phyloP scores from a whole-genome alignment of 768 basidiomycete genomes.

The Suillus subalutaceus region DNA sequence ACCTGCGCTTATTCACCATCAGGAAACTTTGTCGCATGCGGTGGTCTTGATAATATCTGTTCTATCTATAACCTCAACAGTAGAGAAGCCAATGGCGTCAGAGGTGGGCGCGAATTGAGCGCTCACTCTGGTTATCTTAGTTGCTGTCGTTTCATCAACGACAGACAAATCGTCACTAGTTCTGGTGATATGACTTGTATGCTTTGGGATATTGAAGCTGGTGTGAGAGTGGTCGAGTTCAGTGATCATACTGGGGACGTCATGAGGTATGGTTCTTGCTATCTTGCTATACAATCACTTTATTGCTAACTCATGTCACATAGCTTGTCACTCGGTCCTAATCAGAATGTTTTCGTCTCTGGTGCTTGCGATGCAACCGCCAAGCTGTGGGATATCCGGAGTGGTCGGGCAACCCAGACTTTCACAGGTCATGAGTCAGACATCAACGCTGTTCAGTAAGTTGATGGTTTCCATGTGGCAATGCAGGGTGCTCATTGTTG shows the following conservation, averaged over 20 bases:
- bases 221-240: constrained; percentile 97
- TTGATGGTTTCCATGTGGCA: constrained; percentile 23
- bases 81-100: constrained; percentile 70
- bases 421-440: constrained; percentile 99
- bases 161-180: constrained; percentile 96
- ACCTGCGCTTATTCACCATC: constrained; percentile 98
- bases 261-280: constrained; percentile 74
- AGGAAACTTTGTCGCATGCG: constrained; percentile 97
- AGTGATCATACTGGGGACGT: constrained; percentile 99
- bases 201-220: constrained; percentile 99
- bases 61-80: constrained; percentile 95
- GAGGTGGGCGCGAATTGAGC: constrained; percentile 92
- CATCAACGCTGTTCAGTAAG: constrained; percentile 98
- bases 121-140: constrained; percentile 98
- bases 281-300: constrained; percentile 2
- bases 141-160: constrained; percentile 98
- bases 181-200: constrained; percentile 99
- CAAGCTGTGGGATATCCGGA: constrained; percentile 98
- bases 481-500: constrained; percentile 15
- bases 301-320: constrained; percentile 17
- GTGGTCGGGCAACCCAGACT: constrained; percentile 96
- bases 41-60: constrained; percentile 98
- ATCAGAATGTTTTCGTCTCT: constrained; percentile 96
- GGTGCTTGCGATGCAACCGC: constrained; percentile 98
- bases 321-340: constrained; percentile 93